Evolutionary conservation across 23 red algal genomes (phyloP).

Genomic region (Gracilaria domingensis): DNA sequence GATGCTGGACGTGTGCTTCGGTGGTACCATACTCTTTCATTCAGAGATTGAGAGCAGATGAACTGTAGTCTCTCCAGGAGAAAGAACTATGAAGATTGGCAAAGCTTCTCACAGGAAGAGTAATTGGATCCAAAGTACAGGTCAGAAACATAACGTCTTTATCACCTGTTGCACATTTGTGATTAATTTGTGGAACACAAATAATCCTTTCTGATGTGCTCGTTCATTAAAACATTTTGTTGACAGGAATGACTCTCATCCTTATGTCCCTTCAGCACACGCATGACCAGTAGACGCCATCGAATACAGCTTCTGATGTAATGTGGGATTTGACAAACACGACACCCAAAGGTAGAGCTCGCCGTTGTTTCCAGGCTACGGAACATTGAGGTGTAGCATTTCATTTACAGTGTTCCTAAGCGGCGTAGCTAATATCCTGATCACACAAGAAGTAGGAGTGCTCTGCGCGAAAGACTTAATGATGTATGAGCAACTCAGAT

Average conservation of each 20-base stretch:
- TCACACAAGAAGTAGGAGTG: background rate
- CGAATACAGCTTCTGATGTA: background rate
- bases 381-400: background rate
- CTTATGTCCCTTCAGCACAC: background rate
- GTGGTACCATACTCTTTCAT: background rate
- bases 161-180: background rate
- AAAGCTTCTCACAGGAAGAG: background rate
- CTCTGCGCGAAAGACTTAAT: background rate
- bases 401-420: constrained; percentile 10
- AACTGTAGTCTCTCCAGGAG: background rate
- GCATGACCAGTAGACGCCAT: background rate
- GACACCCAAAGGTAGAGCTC: background rate
- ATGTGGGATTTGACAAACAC: background rate
- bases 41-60: background rate
- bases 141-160: constrained; percentile 7
- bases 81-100: background rate
- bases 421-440: background rate
- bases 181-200: background rate
- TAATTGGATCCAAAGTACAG: constrained; percentile 12
- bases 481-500: background rate
- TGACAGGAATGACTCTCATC: constrained; percentile 1
- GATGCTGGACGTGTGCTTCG: background rate
- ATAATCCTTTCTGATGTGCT: background rate
- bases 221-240: background rate
- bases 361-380: background rate